A percentile compares a stretch with the other conserved stretches of the same genome.
Evolutionary conservation across 148 eudicot genomes (phyloP).

Genomic region (Rhododendron griersonianum): DNA sequence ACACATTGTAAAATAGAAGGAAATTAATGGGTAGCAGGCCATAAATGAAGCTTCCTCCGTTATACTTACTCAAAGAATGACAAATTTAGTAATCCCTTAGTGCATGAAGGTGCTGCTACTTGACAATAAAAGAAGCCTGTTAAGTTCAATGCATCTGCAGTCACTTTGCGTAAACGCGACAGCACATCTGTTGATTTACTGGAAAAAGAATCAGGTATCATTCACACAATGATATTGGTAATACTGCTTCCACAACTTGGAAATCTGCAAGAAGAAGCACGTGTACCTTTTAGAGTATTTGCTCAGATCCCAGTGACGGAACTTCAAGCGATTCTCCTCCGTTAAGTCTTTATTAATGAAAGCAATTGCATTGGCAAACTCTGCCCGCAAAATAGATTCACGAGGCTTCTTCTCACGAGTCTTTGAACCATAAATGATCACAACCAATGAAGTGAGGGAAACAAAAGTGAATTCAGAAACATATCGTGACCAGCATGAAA

Average conservation of each 20-base stretch:
- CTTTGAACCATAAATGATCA: constrained; percentile 30
- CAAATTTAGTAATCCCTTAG: constrained; percentile 22
- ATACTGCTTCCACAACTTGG: not conserved
- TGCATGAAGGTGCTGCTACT: constrained; percentile 40
- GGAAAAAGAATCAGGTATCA: constrained; percentile 26
- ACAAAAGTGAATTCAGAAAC: not conserved
- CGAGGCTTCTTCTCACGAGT: constrained; percentile 64
- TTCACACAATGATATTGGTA: not conserved
- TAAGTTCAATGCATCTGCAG: constrained; percentile 62
- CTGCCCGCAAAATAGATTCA: constrained; percentile 63
- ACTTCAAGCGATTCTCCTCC: constrained; percentile 51
- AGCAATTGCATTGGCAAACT: constrained; percentile 61
- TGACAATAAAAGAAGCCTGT: constrained; percentile 77
- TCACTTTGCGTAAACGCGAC: constrained; percentile 60
- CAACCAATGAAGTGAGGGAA: not conserved
- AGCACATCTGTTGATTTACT: constrained; percentile 75
- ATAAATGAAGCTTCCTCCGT: not conserved
- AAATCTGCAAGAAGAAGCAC: constrained; percentile 2
- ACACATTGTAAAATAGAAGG: not conserved
- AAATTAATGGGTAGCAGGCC: not conserved
- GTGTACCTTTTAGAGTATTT: constrained; percentile 51
- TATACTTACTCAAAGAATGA: constrained; percentile 19
- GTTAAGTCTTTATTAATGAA: constrained; percentile 45
- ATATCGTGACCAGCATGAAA: not conserved
- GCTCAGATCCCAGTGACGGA: constrained; percentile 71